Evolutionary conservation across 1,284 basidiomycete species (phyloP), one percentile per base, ranked within the genome.

Genomic region (Meripilus lineatus): DNA sequence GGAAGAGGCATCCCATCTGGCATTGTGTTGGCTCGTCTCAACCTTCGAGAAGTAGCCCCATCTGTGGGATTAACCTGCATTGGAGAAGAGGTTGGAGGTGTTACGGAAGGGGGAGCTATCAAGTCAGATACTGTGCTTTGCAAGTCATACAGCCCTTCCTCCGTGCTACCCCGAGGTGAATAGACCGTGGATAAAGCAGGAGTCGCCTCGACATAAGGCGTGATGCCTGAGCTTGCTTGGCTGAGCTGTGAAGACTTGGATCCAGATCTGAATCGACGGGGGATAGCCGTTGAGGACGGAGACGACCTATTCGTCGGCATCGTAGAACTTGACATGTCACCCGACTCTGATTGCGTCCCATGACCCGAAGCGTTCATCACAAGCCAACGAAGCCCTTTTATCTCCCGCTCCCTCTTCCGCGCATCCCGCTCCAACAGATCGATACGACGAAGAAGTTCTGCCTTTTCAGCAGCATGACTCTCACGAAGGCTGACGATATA

Each of bases 301-400:
- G 41, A 36, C 18, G n/a, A n/a, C n/a, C n/a, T n/a, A n/a, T n/a
- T n/a, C 7, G 36, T 10, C 6, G 48, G 44, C 5, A 51, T 37
- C 3, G 49, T 47, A n/a, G n/a, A n/a, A n/a, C n/a, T n/a, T n/a
- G n/a, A n/a, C n/a, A n/a, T n/a, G n/a, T n/a, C n/a, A n/a, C n/a
- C n/a, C n/a, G n/a, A n/a, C n/a, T n/a, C n/a, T n/a, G n/a, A n/a
- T n/a, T n/a, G n/a, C n/a, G n/a, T n/a, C n/a, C n/a, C n/a, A n/a
- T n/a, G n/a, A 14, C 40, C 21, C 15, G 43, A 30, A 26, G n/a
- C 66, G 48, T 75, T 66, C 45, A 72, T 63, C 38, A 75, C 65
- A 15, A 75, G 65, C 68, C 70, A 75, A 25, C 69, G 64, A 32
- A 75, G 58, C 15, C 74, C 74, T 42, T 69, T 67, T 38, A 77